Percentiles rank a stretch among this genome's conserved stretches.
These are phyloP conservation scores for Apophysomyces elegans DNA, from an alignment of 371 early-diverging fungal genomes.

Conservation along the genomic window DNA sequence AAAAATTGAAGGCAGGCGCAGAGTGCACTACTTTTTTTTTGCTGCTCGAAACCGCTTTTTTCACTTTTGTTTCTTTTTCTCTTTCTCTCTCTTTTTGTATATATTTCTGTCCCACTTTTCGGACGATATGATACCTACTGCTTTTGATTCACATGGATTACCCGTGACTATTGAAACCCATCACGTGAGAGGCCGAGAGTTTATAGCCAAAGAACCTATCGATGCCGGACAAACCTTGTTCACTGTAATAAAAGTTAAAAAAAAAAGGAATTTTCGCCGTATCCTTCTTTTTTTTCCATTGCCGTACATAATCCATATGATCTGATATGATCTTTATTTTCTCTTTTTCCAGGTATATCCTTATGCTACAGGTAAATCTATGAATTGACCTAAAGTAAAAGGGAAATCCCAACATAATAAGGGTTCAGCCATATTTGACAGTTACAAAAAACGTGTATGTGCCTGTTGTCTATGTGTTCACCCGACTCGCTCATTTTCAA, in stretches of 20 bases:
- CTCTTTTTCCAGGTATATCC: conserved; percentile 27
- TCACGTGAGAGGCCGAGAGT: conserved; percentile 32
- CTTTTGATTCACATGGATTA: conserved; percentile 16
- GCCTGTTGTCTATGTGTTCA: conserved; percentile 48
- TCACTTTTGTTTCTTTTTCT: not conserved
- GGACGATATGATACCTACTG: not conserved
- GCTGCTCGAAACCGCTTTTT: too few relatives aligned
- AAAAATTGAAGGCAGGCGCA: too few relatives aligned
- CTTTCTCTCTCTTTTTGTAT: not conserved
- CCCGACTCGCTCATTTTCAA: conserved; percentile 36
- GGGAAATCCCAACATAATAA: conserved; percentile 18
- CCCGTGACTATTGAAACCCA: conserved; percentile 19
- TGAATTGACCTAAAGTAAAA: not conserved
- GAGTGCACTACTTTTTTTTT: too few relatives aligned
- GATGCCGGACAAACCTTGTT: conserved; percentile 19
- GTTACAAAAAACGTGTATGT: conserved; percentile 49
- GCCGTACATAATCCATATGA: not conserved
- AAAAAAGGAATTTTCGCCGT: not conserved
- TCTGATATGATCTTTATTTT: not conserved
- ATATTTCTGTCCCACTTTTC: not conserved
- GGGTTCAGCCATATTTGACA: conserved; percentile 47
- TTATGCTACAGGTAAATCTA: conserved; percentile 31
- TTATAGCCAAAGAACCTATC: conserved; percentile 21
- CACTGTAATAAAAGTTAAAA: conserved; percentile 16
- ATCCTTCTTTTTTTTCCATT: not conserved